These are phyloP conservation scores for Wickerhamomyces silvicola DNA, from an alignment of 805 yeast genomes.

Conservation along the genomic window DNA sequence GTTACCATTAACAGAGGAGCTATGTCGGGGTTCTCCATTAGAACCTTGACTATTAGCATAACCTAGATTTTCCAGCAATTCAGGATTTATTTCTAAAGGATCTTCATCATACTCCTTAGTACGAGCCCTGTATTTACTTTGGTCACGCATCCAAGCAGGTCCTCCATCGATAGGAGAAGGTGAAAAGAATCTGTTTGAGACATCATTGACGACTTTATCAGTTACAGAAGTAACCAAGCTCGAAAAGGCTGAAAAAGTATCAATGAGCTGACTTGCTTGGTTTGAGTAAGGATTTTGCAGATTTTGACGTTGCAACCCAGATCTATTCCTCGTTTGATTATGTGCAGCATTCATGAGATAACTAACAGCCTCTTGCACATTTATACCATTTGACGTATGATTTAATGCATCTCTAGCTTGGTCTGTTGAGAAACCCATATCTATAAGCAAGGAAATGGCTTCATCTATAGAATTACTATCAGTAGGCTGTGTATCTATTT, in stretches of 20 bases:
- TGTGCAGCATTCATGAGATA: slow-evolving; percentile 58
- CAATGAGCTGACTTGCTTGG: slow-evolving; percentile 11
- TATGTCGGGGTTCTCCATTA: slow-evolving; percentile 3
- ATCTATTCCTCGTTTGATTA: slow-evolving; percentile 28
- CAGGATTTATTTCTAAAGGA: slow-evolving; percentile 37
- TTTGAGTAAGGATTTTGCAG: neutral
- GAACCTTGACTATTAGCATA: slow-evolving; percentile 2
- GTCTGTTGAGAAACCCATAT: slow-evolving; percentile 70
- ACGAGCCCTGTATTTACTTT: slow-evolving; percentile 34
- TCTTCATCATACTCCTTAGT: slow-evolving; percentile 35
- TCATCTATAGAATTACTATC: slow-evolving; percentile 31
- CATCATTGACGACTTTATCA: slow-evolving; percentile 16
- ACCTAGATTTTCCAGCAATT: slow-evolving; percentile 12
- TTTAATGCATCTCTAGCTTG: slow-evolving; percentile 55
- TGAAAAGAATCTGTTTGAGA: slow-evolving; percentile 26
- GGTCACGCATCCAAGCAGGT: slow-evolving; percentile 77
- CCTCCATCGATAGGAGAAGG: slow-evolving; percentile 26
- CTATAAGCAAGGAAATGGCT: slow-evolving; percentile 61
- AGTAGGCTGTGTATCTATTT: slow-evolving; percentile 3
- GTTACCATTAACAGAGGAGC: no score
- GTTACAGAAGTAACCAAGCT: slow-evolving; percentile 16
- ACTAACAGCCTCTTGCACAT: slow-evolving; percentile 61
- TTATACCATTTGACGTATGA: slow-evolving; percentile 42
- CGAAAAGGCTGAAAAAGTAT: slow-evolving; percentile 15
- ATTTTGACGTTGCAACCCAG: slow-evolving; percentile 12